Percentiles rank a stretch among this genome's conserved stretches.
phyloP scores from a whole-genome alignment of 352 stramenopile species.

The Globisporangium paddicum region DNA sequence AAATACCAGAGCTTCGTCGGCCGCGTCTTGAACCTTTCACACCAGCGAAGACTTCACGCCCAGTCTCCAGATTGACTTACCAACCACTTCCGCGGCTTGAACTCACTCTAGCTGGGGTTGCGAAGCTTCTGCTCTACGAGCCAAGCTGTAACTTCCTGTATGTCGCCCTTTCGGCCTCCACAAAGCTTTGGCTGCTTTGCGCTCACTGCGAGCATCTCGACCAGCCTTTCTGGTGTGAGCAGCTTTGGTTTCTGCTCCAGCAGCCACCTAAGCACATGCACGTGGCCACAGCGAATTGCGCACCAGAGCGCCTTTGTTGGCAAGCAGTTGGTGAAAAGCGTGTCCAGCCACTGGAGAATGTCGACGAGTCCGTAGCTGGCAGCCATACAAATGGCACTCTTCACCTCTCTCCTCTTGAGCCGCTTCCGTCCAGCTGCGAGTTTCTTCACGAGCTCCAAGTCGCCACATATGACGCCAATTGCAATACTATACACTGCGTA shows the following conservation, averaged over 20 bases:
- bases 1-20: too few species aligned
- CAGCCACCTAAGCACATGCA: constrained; percentile 3
- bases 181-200: neutral
- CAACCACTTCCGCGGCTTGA: neutral
- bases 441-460: neutral
- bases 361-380: constrained; percentile 4
- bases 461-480: constrained; percentile 3
- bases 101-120: neutral
- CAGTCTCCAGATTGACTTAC: neutral
- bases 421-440: neutral
- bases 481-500: neutral
- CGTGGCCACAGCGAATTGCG: neutral
- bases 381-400: constrained; percentile 10
- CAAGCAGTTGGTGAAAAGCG: neutral
- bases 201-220: neutral
- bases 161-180: neutral
- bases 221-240: neutral
- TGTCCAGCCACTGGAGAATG: constrained; percentile 5
- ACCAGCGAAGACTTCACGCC: too few species aligned
- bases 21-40: too few species aligned
- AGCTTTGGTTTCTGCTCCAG: neutral
- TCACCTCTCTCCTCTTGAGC: constrained; percentile 1
- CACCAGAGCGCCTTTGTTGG: constrained; percentile 7
- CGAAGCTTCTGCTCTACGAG: neutral
- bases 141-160: neutral